Conservation (phyloP, 768 basidiomycete species). For the Agrocybe chaxingu region DNA sequence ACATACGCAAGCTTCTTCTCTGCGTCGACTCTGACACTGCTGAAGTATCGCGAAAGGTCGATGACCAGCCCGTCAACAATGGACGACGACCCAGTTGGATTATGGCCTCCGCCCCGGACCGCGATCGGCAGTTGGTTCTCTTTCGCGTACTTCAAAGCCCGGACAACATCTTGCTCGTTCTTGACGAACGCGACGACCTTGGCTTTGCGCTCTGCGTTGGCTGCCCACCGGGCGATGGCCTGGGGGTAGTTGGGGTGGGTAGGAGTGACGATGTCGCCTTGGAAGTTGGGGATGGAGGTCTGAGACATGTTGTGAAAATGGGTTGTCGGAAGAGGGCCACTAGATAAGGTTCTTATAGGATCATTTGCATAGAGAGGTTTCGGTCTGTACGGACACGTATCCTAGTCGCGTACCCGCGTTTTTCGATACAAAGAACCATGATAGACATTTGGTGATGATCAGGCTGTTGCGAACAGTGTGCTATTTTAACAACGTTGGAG, state of each 20-base stretch:
- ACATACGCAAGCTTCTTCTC: slow-evolving; percentile 33
- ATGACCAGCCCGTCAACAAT: slow-evolving; percentile 43
- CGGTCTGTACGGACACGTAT: too few relatives aligned
- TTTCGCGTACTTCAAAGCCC: slow-evolving; percentile 31
- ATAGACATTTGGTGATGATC: too few relatives aligned
- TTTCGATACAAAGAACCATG: too few relatives aligned
- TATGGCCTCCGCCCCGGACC: slow-evolving; percentile 47
- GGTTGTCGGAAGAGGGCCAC: too few relatives aligned
- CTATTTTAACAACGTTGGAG: too few relatives aligned
- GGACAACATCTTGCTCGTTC: slow-evolving; percentile 31
- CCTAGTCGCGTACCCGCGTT: too few relatives aligned
- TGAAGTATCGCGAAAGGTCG: slow-evolving; percentile 40
- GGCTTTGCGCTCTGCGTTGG: slow-evolving; percentile 33
- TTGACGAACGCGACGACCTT: slow-evolving; percentile 38
- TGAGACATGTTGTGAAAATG: too few relatives aligned
- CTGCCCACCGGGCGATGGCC: slow-evolving; percentile 41
- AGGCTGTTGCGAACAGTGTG: too few relatives aligned
- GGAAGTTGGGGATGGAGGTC: slow-evolving; percentile 18
- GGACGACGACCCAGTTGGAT: slow-evolving; percentile 37
- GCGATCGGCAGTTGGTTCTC: slow-evolving; percentile 31
- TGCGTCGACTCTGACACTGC: slow-evolving; percentile 30
- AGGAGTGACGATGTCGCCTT: slow-evolving; percentile 39
- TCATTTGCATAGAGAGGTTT: too few relatives aligned
- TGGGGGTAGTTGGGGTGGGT: slow-evolving; percentile 29
- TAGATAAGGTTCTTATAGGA: too few relatives aligned